These are phyloP conservation scores for Lecanicillium sp. DNA, from an alignment of 2,329 filamentous ascomycete genomes.

Conservation along the genomic window DNA sequence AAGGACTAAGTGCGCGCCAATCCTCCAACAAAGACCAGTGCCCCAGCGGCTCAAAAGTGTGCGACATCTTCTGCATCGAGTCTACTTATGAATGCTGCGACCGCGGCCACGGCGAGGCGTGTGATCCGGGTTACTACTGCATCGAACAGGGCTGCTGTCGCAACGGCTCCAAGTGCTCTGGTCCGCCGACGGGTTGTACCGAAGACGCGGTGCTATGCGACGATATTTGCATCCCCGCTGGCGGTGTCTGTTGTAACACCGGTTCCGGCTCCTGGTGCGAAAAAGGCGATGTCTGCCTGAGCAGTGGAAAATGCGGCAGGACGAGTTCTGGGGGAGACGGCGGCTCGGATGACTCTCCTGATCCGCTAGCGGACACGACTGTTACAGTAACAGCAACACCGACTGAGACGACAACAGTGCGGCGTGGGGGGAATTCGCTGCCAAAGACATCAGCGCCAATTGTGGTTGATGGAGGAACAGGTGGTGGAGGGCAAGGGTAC, in stretches of 20 bases:
- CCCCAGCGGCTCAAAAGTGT: not conserved
- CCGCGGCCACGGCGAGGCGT: conserved; percentile 6
- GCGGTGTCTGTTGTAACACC: conserved; percentile 4
- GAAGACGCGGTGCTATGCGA: conserved; percentile 4
- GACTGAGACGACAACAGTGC: too few relatives aligned
- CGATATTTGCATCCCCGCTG: conserved; percentile 4
- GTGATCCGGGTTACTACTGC: conserved; percentile 5
- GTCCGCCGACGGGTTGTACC: conserved; percentile 4
- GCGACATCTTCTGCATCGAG: conserved; percentile 6
- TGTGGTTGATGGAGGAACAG: too few relatives aligned
- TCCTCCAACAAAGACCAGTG: not conserved
- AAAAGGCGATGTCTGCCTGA: conserved; percentile 1
- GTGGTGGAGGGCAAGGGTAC: too few relatives aligned
- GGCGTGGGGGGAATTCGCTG: too few relatives aligned
- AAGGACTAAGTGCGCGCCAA: too few relatives aligned
- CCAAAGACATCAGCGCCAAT: too few relatives aligned
- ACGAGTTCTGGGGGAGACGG: not conserved
- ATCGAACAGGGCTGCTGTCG: conserved; percentile 6
- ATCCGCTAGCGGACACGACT: too few relatives aligned
- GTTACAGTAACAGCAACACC: too few relatives aligned
- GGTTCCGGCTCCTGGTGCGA: conserved; percentile 7
- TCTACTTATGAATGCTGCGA: conserved; percentile 2
- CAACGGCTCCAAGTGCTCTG: conserved; percentile 2
- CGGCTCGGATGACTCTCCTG: not conserved
- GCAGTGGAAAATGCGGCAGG: conserved; percentile 1